These are phyloP conservation scores for Cyberlindnera japonica DNA, from an alignment of 805 yeast species.

Conservation along the genomic window DNA sequence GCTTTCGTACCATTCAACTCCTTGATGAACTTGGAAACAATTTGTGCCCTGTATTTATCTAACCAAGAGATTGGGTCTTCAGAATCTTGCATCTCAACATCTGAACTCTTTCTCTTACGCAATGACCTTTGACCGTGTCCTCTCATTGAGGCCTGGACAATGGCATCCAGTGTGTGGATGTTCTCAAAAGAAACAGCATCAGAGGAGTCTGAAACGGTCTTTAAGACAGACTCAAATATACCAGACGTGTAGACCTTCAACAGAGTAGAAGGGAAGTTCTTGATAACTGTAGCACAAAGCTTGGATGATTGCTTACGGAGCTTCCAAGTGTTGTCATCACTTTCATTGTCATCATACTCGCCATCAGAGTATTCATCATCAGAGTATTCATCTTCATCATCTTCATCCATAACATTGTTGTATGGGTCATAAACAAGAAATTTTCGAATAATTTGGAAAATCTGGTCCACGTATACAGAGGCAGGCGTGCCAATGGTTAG, in stretches of 20 bases:
- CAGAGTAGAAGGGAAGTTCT: conserved; percentile 35
- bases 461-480: conserved; percentile 25
- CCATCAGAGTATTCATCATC: conserved; percentile 46
- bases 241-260: conserved; percentile 31
- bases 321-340: conserved; percentile 59
- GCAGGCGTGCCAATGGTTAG: conserved; percentile 37
- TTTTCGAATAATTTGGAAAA: conserved; percentile 29
- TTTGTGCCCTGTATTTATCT: conserved; percentile 18
- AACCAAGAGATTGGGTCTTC: conserved; percentile 25
- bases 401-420: conserved; percentile 31
- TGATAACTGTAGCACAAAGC: conserved; percentile 38
- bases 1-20: conserved; percentile 26
- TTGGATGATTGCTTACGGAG: conserved; percentile 51
- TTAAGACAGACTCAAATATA: conserved; percentile 32
- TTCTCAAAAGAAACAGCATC: conserved; percentile 50
- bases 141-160: conserved; percentile 32
- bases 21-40: conserved; percentile 24
- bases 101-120: conserved; percentile 34
- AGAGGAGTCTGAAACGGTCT: conserved; percentile 40
- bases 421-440: conserved; percentile 48
- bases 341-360: conserved; percentile 37
- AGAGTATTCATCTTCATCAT: conserved; percentile 35
- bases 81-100: conserved; percentile 36
- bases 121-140: conserved; percentile 24
- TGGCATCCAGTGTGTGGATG: conserved; percentile 39